Evolutionary conservation across 2,329 filamentous ascomycete genomes (phyloP), one percentile per base, ranked within the genome.

Genomic region (Pseudocercospora cruenta): DNA sequence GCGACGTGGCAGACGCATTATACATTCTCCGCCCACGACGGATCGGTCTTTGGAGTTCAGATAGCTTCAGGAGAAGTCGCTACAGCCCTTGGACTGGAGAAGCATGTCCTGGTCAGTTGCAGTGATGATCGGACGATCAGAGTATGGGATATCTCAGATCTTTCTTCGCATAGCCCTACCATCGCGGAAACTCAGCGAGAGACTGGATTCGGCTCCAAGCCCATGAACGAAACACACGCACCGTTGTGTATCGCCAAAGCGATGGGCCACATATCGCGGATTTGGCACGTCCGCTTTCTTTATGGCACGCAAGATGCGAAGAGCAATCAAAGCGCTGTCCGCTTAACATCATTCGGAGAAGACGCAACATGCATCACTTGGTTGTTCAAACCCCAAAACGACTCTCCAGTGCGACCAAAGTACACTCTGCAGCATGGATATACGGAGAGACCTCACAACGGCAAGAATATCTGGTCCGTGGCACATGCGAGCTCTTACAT

Each of bases 121-220:
- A 98, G 94, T 74, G 95, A 99, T 75, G 95, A 99, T 78, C 86
- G 95, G 59, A 97, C 93, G 0, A 88, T 99, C 22, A 86, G 92
- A 14, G 80, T 98, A 1, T 98, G 95, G 94, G 88, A 97, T 74
- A 87, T 97, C 7, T 88, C 89, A 0, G 84, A 88, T 63, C 81
- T 82, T 43, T 75, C 64, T 8, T 39, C 47, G 3, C 49, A 64
- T 33, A 67, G 63, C 47, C 60, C 66, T 8, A 49, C 75, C 4
- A 66, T 77, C 21, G 62, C 58, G 0, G 68, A 73, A 8, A 57
- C 64, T 4, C 72, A 75, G n/a, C 76, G 78, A 3, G 80, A 83
- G 61, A 84, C 82, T 33, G 82, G 82, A 4, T 84, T 82, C 70
- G 81, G 78, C 28, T 62, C 70, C 2, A 71, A 65, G 74, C 22